Evolutionary conservation across 148 eudicot species (phyloP).

Genomic region (Bassia scoparia): DNA sequence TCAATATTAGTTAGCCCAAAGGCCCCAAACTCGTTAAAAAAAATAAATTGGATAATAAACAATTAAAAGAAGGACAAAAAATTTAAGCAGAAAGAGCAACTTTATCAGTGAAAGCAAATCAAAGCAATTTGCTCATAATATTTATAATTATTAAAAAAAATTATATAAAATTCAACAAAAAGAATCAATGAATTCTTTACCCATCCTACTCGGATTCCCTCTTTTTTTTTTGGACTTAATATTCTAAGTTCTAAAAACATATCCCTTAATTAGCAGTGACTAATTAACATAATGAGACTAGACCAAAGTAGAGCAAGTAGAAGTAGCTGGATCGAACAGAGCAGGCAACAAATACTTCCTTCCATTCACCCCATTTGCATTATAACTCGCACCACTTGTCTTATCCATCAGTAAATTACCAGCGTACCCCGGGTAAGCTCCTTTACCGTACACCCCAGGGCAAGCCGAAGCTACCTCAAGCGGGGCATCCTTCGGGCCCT

Average conservation of each 20-base stretch:
- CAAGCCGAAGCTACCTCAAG: slow-evolving; percentile 63
- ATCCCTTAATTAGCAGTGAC: background rate
- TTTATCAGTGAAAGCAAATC: slow-evolving; percentile 6
- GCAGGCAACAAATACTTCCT: slow-evolving; percentile 58
- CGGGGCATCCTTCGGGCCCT: slow-evolving; percentile 59
- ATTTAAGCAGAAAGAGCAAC: background rate
- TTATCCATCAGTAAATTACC: slow-evolving; percentile 50
- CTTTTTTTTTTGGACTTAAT: background rate
- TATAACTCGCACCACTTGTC: slow-evolving; percentile 47
- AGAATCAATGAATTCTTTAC: slow-evolving; percentile 26
- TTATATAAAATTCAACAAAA: slow-evolving; percentile 3
- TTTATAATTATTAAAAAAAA: background rate
- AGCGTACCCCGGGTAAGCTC: slow-evolving; percentile 64
- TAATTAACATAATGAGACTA: background rate
- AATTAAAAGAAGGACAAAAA: too few relatives aligned
- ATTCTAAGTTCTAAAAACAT: background rate
- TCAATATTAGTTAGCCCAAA: too few relatives aligned
- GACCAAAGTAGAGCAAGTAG: slow-evolving; percentile 44
- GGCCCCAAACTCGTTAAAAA: too few relatives aligned
- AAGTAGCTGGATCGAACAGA: slow-evolving; percentile 44
- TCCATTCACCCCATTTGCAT: slow-evolving; percentile 46
- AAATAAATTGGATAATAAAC: too few relatives aligned
- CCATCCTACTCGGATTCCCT: background rate
- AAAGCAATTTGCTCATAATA: slow-evolving; percentile 4
- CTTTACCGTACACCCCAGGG: slow-evolving; percentile 52